A percentile compares a stretch with the other conserved stretches of the same genome.
Evolutionary conservation across 1,139 yeast genomes (phyloP).

Genomic region (Protomyces pachydermus): DNA sequence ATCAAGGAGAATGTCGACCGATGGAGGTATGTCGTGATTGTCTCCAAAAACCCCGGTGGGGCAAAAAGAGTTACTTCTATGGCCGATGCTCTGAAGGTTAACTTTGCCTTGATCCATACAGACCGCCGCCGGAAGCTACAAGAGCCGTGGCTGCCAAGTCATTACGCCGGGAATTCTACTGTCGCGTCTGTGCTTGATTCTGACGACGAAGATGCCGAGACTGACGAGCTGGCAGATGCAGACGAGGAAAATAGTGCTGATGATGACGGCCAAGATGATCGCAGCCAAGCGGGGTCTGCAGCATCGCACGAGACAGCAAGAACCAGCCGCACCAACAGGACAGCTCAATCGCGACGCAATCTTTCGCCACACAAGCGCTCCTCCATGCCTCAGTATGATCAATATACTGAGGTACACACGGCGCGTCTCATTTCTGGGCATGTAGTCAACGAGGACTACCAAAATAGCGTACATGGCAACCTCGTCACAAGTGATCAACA

Average conservation of each 20-base stretch:
- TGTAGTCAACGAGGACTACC: constrained; percentile 84
- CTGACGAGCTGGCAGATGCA: constrained; percentile 27
- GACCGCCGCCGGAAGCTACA: constrained; percentile 84
- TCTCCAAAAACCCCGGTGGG: constrained; percentile 97
- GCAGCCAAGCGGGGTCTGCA: constrained; percentile 43
- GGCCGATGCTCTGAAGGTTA: constrained; percentile 90
- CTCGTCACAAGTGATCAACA: constrained; percentile 37
- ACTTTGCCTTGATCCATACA: constrained; percentile 98
- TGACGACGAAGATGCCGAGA: constrained; percentile 29
- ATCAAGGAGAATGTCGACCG: constrained; percentile 83
- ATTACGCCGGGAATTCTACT: constrained; percentile 32
- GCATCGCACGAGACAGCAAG: constrained; percentile 11
- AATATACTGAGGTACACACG: constrained; percentile 60
- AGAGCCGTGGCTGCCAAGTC: constrained; percentile 42
- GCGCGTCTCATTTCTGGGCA: constrained; percentile 96
- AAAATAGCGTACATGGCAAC: constrained; percentile 28
- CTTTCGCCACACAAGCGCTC: constrained; percentile 20
- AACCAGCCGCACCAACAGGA: constrained; percentile 15
- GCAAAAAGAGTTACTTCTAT: constrained; percentile 90
- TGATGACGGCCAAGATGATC: constrained; percentile 36
- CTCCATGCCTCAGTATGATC: constrained; percentile 4
- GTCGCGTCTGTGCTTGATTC: constrained; percentile 20
- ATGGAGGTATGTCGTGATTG: constrained; percentile 79
- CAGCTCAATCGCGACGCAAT: constrained; percentile 17
- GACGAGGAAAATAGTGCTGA: constrained; percentile 44